phyloP scores from a whole-genome alignment of 768 basidiomycete species.

The Psilocybe sp. region DNA sequence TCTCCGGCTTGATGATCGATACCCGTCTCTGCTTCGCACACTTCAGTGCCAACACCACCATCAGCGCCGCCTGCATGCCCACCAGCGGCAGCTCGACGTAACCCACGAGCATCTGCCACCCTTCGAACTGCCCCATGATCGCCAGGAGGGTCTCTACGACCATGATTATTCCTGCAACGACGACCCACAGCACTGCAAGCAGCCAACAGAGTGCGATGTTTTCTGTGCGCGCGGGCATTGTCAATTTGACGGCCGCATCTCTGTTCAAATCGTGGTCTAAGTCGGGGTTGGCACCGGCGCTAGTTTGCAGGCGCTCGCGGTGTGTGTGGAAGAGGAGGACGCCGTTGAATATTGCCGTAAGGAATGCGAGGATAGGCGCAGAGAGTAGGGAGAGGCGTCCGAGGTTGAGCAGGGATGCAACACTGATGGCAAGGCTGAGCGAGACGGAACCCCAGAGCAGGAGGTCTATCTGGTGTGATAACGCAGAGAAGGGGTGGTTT shows the following conservation, averaged over 20 bases:
- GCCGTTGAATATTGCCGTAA: slow-evolving; percentile 17
- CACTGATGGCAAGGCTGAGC: slow-evolving; percentile 12
- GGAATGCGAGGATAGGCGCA: slow-evolving; percentile 17
- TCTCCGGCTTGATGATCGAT: slow-evolving; percentile 14
- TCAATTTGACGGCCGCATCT: too few species aligned
- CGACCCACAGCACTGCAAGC: slow-evolving; percentile 16
- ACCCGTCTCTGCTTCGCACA: slow-evolving; percentile 20
- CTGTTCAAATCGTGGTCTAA: slow-evolving; percentile 2
- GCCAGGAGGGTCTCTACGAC: slow-evolving; percentile 16
- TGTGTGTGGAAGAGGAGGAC: slow-evolving; percentile 13
- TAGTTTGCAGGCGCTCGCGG: slow-evolving; percentile 13
- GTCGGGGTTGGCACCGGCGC: slow-evolving; percentile 16
- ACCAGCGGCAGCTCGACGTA: slow-evolving; percentile 21
- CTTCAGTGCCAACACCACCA: slow-evolving; percentile 17
- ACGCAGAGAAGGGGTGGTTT: slow-evolving; percentile 17
- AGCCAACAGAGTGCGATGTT: slow-evolving; percentile 16
- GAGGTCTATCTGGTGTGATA: slow-evolving; percentile 17
- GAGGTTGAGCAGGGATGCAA: slow-evolving; percentile 19
- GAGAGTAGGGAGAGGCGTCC: slow-evolving; percentile 20
- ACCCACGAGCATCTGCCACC: slow-evolving; percentile 20
- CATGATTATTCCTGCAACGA: slow-evolving; percentile 14
- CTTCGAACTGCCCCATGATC: slow-evolving; percentile 12
- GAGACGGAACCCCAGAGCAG: slow-evolving; percentile 18
- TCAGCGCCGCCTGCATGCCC: slow-evolving; percentile 16
- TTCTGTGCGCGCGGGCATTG: too few species aligned